Conservation (phyloP, 129 eudicot genomes). For the Centaurea solstitialis region DNA sequence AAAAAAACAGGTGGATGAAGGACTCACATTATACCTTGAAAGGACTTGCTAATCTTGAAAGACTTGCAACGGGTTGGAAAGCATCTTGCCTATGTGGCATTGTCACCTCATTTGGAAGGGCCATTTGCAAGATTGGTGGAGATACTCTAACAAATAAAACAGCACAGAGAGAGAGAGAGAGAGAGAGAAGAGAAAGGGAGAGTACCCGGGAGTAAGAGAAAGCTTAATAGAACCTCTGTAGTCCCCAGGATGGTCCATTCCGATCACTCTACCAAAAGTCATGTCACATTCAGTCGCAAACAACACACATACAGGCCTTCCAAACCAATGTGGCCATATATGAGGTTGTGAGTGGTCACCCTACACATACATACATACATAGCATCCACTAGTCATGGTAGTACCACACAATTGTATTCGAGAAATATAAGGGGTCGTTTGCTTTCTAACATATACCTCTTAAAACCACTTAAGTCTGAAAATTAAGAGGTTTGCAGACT, state of each 20-base stretch:
- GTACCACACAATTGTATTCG: not conserved
- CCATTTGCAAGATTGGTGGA: no score
- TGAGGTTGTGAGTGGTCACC: slow-evolving; percentile 81
- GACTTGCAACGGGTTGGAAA: no score
- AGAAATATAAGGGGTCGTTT: not conserved
- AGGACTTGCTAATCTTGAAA: no score
- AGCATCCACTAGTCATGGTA: slow-evolving; percentile 8
- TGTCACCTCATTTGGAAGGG: no score
- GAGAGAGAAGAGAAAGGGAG: slow-evolving; percentile 17
- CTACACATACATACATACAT: slow-evolving; percentile 31
- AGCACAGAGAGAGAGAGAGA: not conserved
- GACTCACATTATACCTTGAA: no score
- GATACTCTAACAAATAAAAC: no score
- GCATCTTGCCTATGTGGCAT: no score
- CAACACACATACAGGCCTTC: slow-evolving; percentile 70
- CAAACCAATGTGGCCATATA: slow-evolving; percentile 65
- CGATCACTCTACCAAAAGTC: slow-evolving; percentile 57
- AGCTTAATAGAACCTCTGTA: slow-evolving; percentile 65
- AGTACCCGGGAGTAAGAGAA: slow-evolving; percentile 75
- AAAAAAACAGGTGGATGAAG: no score
- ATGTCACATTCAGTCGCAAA: slow-evolving; percentile 69
- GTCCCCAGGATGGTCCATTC: slow-evolving; percentile 57
- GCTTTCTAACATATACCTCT: no score
- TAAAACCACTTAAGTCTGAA: no score
- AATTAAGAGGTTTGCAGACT: no score